These are phyloP conservation scores for Lithohypha guttulata DNA, from an alignment of 2,329 filamentous ascomycete genomes.

Conservation along the genomic window DNA sequence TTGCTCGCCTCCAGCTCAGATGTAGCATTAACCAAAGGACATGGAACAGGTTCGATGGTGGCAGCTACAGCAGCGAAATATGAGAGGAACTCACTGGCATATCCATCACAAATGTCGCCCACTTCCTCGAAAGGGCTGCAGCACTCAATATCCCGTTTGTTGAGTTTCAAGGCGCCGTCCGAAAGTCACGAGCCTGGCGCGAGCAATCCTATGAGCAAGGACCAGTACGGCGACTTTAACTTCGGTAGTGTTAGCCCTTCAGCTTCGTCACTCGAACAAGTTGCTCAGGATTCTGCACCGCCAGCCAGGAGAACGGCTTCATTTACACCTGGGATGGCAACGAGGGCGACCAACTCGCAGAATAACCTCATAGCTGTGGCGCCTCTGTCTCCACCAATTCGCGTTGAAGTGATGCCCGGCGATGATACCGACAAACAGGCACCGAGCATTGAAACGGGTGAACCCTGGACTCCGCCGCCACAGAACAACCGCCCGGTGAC, in stretches of 20 bases:
- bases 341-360: slow-evolving; percentile 12
- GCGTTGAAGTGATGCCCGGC: not conserved
- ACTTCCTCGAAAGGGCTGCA: slow-evolving; percentile 13
- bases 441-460: not conserved
- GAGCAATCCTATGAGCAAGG: slow-evolving; percentile 9
- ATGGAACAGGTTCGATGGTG: slow-evolving; percentile 8
- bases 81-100: slow-evolving; percentile 9
- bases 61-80: slow-evolving; percentile 15
- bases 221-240: slow-evolving; percentile 6
- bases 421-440: not conserved
- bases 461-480: slow-evolving; percentile 11
- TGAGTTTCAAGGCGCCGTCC: slow-evolving; percentile 10
- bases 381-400: not conserved
- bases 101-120: slow-evolving; percentile 9
- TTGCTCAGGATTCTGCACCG: slow-evolving; percentile 12
- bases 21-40: not conserved
- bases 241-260: slow-evolving; percentile 9
- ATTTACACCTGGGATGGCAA: slow-evolving; percentile 19
- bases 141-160: slow-evolving; percentile 11
- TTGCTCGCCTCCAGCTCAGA: slow-evolving; percentile 2
- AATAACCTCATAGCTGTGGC: slow-evolving; percentile 1
- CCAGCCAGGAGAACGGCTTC: slow-evolving; percentile 18
- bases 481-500: slow-evolving; percentile 16
- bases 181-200: slow-evolving; percentile 9
- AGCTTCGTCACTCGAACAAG: slow-evolving; percentile 15